Base-by-base conservation (phyloP, 129 eudicot genomes). In the Centella asiatica region DNA sequence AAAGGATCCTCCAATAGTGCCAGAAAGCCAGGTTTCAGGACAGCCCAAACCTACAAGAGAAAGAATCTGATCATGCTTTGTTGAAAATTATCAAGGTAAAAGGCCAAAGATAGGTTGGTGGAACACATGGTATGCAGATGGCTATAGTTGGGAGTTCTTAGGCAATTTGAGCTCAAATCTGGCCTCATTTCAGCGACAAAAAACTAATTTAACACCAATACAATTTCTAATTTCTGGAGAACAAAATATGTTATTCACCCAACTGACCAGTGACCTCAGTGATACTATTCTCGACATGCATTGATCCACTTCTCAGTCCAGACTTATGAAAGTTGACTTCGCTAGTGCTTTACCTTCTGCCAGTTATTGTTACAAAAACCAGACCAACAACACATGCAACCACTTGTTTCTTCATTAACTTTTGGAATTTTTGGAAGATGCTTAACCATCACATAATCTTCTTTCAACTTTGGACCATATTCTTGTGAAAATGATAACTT, bases 381-480 rank as follows among this genome's bases (percentile, higher is more conserved):
- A 22, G 80, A 67, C 84, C 87, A 80, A 44, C 27, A 76, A 62
- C 99, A 92, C 51, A 74, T 39, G 62, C 84, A 84, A 68, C 98
- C 82, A 44, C 62, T 61, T 48, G 75, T 74, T 39, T 69, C 74
- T 46, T 80, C 90, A 51, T 71, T 80, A 13, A 56, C 69, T 39
- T 44, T 72, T 54, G 74, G 77, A 64, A 87, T 71, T 72, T 84
- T 80, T 1, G 95, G 83, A 64, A 92, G 77, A 70, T 92, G 99
- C 80, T 80, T 87, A 75, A 92, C 99, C 70, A 82, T 60, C 44
- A 92, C 83, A 13, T 77, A 92, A 44, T 92, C 96, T 82, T 92
- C 99, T 78, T 85, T 92, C 55, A 84, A 87, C 78, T 92, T 92
- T 19, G 99, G 90, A 25, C 96, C 99, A 45, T 92, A 92, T 60